phyloP scores from a whole-genome alignment of 2,329 filamentous ascomycete genomes.

The Chalaropsis ovoidea region DNA sequence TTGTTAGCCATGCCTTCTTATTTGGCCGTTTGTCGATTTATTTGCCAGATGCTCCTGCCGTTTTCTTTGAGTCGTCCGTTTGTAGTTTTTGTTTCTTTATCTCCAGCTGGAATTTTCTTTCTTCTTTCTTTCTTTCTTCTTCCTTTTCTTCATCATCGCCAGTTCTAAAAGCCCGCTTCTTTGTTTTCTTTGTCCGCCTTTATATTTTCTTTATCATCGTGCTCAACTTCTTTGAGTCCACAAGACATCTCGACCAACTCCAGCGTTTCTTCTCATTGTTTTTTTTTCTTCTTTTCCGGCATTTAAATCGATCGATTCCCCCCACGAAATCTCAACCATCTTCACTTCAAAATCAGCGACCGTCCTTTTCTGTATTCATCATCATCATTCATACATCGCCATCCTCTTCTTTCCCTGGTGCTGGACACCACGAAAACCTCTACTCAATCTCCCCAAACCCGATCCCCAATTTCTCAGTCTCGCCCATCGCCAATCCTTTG shows the following conservation, averaged over 20 bases:
- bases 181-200: not conserved
- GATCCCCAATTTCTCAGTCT: not conserved
- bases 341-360: not conserved
- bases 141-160: not conserved
- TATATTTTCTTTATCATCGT: not conserved
- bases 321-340: not conserved
- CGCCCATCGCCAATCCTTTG: conserved; percentile 3
- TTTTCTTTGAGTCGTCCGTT: conserved; percentile 5
- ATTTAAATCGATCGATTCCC: not conserved
- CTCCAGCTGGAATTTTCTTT: not conserved
- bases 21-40: not conserved
- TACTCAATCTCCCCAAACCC: not conserved
- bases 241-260: not conserved
- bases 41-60: not conserved
- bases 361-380: not conserved
- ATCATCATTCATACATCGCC: not conserved
- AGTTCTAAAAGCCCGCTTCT: not conserved
- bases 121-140: conserved; percentile 1
- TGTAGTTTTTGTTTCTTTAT: not conserved
- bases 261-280: not conserved
- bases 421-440: not conserved
- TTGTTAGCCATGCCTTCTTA: not conserved
- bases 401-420: not conserved
- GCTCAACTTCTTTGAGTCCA: not conserved
- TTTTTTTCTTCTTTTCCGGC: not conserved